Conservation (phyloP, 805 yeast genomes). For the Kuraishia molischiana region DNA sequence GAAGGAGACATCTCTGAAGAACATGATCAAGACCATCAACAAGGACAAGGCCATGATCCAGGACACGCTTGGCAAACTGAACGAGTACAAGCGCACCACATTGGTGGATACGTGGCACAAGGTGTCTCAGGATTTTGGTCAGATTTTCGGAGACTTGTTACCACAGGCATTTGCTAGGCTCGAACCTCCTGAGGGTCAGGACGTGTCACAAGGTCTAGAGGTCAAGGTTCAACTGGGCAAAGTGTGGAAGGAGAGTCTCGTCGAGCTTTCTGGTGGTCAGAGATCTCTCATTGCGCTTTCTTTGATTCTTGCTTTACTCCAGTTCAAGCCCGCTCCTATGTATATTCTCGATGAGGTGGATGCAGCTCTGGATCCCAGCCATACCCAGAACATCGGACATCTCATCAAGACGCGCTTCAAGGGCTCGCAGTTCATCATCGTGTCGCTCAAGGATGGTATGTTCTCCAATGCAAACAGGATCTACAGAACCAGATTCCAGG, state of each 20-base stretch:
- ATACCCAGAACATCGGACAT: constrained; percentile 96
- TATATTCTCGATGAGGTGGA: constrained; percentile 96
- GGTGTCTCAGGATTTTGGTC: constrained; percentile 84
- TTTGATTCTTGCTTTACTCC: constrained; percentile 81
- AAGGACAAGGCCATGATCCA: constrained; percentile 85
- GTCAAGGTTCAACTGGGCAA: constrained; percentile 84
- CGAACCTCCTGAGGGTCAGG: constrained; percentile 71
- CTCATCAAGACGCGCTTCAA: constrained; percentile 89
- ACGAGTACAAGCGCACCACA: constrained; percentile 78
- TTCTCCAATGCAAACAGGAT: constrained; percentile 94
- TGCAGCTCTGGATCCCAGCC: constrained; percentile 95
- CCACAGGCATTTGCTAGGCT: constrained; percentile 88
- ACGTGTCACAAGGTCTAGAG: constrained; percentile 83
- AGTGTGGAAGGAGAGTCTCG: constrained; percentile 93
- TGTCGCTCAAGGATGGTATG: constrained; percentile 96
- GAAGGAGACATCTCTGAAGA: constrained; percentile 66
- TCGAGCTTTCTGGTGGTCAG: constrained; percentile 96
- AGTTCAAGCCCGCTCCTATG: constrained; percentile 98
- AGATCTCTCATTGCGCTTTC: constrained; percentile 90
- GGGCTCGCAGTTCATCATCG: constrained; percentile 95
- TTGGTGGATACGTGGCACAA: constrained; percentile 76
- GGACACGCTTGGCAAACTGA: constrained; percentile 74
- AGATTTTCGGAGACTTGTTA: constrained; percentile 75
- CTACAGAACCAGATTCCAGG: constrained; percentile 89
- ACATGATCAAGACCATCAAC: constrained; percentile 80